These are phyloP conservation scores for Syzygium oleosum DNA, from an alignment of 345 rosid genomes.

Conservation along the genomic window DNA sequence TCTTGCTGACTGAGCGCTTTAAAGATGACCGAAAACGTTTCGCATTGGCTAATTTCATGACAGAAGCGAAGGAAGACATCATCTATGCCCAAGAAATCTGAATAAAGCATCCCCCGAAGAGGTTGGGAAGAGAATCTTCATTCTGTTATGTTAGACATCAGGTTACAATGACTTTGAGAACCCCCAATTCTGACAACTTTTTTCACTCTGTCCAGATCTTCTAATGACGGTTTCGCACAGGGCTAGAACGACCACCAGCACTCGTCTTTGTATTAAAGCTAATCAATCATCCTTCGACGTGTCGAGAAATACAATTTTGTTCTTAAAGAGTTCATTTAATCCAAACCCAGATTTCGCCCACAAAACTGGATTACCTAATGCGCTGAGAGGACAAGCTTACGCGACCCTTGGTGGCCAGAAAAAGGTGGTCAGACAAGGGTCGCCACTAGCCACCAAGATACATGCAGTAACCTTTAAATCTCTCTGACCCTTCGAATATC, in stretches of 20 bases:
- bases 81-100: not conserved
- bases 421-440: not conserved
- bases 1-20: not conserved
- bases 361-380: not conserved
- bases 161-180: not conserved
- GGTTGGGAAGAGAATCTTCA: not conserved
- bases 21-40: not conserved
- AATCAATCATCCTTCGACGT: not conserved
- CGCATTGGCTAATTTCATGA: not conserved
- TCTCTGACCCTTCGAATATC: not conserved
- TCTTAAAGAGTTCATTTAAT: not conserved
- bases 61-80: not conserved
- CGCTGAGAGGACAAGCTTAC: not conserved
- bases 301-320: not conserved
- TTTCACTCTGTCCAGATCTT: not conserved
- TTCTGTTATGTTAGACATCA: not conserved
- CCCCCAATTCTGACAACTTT: not conserved
- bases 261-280: not conserved
- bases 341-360: not conserved
- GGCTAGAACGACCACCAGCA: not conserved
- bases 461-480: not conserved
- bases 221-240: not conserved
- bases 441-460: not conserved
- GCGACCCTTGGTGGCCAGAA: not conserved
- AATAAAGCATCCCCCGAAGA: not conserved